Percentiles rank a stretch among this genome's conserved stretches.
phyloP scores from a whole-genome alignment of 2,329 filamentous ascomycete genomes.

The Aspergillus calidoustus region DNA sequence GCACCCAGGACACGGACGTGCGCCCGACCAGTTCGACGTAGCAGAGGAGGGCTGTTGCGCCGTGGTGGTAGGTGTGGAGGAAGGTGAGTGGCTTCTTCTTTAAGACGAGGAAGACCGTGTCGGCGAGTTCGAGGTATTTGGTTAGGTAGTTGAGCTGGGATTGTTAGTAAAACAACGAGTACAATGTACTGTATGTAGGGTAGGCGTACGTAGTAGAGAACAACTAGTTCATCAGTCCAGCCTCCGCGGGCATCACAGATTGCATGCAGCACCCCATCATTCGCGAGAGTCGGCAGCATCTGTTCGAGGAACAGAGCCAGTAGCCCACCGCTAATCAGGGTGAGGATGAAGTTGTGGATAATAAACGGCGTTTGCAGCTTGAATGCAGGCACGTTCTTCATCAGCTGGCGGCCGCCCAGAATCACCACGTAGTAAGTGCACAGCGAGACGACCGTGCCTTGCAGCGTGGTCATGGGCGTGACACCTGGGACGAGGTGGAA shows the following conservation, averaged over 20 bases:
- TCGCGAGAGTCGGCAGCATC: constrained; percentile 79
- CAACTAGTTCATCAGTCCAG: constrained; percentile 91
- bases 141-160: constrained; percentile 92
- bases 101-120: constrained; percentile 95
- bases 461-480: constrained; percentile 89
- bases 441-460: constrained; percentile 78
- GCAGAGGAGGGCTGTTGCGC: constrained; percentile 94
- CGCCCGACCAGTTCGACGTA: constrained; percentile 95
- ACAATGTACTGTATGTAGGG: constrained; percentile 26
- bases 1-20: constrained; percentile 93
- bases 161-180: constrained; percentile 4
- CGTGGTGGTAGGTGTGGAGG: constrained; percentile 99
- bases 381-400: constrained; percentile 83
- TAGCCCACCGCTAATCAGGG: constrained; percentile 78
- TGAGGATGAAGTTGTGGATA: constrained; percentile 95
- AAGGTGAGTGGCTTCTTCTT: constrained; percentile 99
- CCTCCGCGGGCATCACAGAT: constrained; percentile 80
- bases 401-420: constrained; percentile 87
- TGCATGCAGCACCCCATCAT: constrained; percentile 82
- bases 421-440: constrained; percentile 90
- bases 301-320: constrained; percentile 89
- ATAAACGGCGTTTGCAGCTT: constrained; percentile 90
- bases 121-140: constrained; percentile 94
- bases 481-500: constrained; percentile 81
- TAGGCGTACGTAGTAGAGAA: constrained; percentile 88